A percentile compares a stretch with the other conserved stretches of the same genome.
Conservation (phyloP, 2,329 filamentous ascomycete genomes). For the Trichoderma guizhouense region DNA sequence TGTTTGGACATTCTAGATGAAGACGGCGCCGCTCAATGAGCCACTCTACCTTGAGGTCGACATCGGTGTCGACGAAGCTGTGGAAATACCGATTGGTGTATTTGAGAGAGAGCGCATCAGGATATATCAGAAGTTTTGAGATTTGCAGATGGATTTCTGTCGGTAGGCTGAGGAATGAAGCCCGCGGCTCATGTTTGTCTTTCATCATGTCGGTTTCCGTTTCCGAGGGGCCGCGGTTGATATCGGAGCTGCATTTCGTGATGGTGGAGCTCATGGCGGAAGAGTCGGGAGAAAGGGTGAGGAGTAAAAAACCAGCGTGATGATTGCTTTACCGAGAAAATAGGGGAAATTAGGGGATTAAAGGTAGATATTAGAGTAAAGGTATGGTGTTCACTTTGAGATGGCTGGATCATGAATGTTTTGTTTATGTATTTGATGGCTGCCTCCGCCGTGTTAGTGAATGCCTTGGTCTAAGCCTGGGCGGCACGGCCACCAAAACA, state of each 20-base stretch:
- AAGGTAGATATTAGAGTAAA: not conserved
- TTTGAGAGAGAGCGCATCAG: slow-evolving; percentile 68
- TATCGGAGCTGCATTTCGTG: not conserved
- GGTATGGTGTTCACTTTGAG: not conserved
- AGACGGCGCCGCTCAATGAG: slow-evolving; percentile 60
- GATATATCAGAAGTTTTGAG: slow-evolving; percentile 59
- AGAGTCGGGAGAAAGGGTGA: not conserved
- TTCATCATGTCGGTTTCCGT: not conserved
- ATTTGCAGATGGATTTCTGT: slow-evolving; percentile 66
- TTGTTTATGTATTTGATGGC: not conserved
- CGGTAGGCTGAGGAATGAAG: slow-evolving; percentile 50
- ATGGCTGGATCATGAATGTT: not conserved
- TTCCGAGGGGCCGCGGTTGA: not conserved
- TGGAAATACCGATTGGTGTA: slow-evolving; percentile 64
- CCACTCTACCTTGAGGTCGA: slow-evolving; percentile 66
- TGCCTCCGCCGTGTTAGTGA: not conserved
- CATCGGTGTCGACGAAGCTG: slow-evolving; percentile 60
- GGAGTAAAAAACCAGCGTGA: not conserved
- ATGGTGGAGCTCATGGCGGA: not conserved
- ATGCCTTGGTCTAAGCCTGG: not conserved
- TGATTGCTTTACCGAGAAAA: not conserved
- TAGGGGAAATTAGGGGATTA: not conserved
- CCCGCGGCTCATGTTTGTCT: not conserved
- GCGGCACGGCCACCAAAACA: not conserved
- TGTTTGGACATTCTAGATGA: slow-evolving; percentile 63